Percentiles rank a stretch among this genome's conserved stretches.
These are phyloP conservation scores for Cystofilobasidium bisporidii DNA, from an alignment of 768 basidiomycete species.

Conservation along the genomic window DNA sequence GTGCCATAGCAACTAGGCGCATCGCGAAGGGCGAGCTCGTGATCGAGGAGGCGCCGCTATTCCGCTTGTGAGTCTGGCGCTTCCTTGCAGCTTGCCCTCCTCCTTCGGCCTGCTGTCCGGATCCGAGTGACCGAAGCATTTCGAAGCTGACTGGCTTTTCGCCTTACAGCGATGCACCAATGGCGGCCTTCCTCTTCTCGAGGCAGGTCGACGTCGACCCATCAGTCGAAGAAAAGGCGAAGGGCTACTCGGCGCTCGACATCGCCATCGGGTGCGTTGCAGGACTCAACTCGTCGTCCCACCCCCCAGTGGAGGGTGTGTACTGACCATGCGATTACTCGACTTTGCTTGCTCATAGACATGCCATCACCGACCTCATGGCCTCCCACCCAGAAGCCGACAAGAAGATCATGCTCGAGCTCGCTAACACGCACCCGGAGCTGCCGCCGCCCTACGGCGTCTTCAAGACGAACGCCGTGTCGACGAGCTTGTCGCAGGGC, in stretches of 20 bases:
- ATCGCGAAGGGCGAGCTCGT: constrained; percentile 25
- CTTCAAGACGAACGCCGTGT: constrained; percentile 26
- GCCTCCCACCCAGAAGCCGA: constrained; percentile 13
- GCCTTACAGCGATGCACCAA: constrained; percentile 23
- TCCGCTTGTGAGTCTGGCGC: constrained; percentile 17
- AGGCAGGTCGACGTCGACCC: constrained; percentile 20
- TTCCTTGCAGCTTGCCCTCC: neutral
- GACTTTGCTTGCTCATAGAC: too few species aligned
- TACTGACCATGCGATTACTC: neutral
- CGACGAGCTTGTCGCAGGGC: constrained; percentile 8
- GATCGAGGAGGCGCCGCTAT: constrained; percentile 24
- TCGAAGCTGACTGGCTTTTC: too few species aligned
- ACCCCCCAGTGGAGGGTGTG: too few species aligned
- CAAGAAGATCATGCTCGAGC: constrained; percentile 16
- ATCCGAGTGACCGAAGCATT: too few species aligned
- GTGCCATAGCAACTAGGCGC: constrained; percentile 1
- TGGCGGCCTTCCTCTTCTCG: constrained; percentile 24
- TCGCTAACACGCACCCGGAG: constrained; percentile 23
- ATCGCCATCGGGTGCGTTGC: constrained; percentile 18
- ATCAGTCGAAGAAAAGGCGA: constrained; percentile 5
- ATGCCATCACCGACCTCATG: constrained; percentile 17
- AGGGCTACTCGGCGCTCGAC: constrained; percentile 19
- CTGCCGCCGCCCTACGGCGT: constrained; percentile 19
- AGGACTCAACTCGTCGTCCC: too few species aligned
- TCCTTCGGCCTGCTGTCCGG: too few species aligned